Conservation (phyloP, 202 grass and related monocot species). For the Panicum hallii region DNA sequence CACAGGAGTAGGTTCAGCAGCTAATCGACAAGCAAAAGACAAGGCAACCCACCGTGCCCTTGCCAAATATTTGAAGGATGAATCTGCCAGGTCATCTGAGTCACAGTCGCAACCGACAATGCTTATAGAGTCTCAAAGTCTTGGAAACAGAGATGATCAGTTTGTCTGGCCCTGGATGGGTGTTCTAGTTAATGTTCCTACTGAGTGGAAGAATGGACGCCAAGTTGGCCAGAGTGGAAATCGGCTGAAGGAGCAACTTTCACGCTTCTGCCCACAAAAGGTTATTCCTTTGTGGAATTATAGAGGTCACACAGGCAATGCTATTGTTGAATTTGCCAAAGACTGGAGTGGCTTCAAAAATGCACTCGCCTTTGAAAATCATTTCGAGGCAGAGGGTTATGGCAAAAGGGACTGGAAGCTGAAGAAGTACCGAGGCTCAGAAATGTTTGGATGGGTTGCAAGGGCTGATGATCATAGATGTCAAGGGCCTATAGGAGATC, state of each 20-base stretch:
- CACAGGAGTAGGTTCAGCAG: not conserved
- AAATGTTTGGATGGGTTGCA: conserved; percentile 50
- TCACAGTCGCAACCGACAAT: not conserved
- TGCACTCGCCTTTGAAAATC: conserved; percentile 43
- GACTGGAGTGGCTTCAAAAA: conserved; percentile 45
- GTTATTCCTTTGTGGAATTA: conserved; percentile 51
- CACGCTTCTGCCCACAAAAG: conserved; percentile 44
- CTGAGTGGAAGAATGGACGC: conserved; percentile 44
- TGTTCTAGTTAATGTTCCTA: conserved; percentile 61
- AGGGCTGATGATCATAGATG: conserved; percentile 43
- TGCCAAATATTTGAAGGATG: conserved; percentile 19
- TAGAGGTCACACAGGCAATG: conserved; percentile 52
- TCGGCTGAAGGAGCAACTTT: conserved; percentile 45
- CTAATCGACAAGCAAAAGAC: conserved; percentile 9
- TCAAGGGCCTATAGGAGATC: conserved; percentile 28
- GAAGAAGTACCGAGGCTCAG: conserved; percentile 1
- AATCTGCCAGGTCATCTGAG: conserved; percentile 17
- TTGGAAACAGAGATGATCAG: conserved; percentile 58
- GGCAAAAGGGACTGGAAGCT: conserved; percentile 47
- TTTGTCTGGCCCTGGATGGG: conserved; percentile 84
- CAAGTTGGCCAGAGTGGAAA: conserved; percentile 44
- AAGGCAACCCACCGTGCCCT: conserved; percentile 6
- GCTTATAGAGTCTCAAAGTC: conserved; percentile 6
- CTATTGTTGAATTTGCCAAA: conserved; percentile 52
- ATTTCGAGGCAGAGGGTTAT: conserved; percentile 51